These are phyloP conservation scores for Scytalidium lignicola DNA, from an alignment of 2,329 filamentous ascomycete genomes.

Conservation along the genomic window DNA sequence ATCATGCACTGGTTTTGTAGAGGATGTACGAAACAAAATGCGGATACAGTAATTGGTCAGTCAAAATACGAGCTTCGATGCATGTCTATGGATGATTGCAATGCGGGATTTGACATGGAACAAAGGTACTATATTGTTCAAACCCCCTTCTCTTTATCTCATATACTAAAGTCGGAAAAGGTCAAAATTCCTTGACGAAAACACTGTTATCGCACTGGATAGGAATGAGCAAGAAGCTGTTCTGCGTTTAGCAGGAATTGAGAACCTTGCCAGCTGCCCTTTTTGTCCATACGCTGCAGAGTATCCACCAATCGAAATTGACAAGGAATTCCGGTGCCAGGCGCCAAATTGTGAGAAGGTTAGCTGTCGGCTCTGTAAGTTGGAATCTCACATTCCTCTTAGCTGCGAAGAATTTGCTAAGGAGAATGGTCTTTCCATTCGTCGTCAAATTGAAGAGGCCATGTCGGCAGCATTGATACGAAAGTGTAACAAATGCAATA, in stretches of 20 bases:
- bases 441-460: constrained; percentile 73
- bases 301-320: constrained; percentile 58
- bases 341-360: constrained; percentile 58
- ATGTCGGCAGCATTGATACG: constrained; percentile 77
- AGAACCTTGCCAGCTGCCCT: constrained; percentile 70
- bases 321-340: constrained; percentile 70
- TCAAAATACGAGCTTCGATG: constrained; percentile 65
- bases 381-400: constrained; percentile 65
- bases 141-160: not conserved
- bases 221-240: constrained; percentile 66
- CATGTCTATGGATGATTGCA: constrained; percentile 65
- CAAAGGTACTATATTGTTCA: constrained; percentile 46
- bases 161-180: constrained; percentile 14
- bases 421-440: constrained; percentile 54
- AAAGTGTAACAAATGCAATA: constrained; percentile 61
- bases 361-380: constrained; percentile 64
- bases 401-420: constrained; percentile 62
- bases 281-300: constrained; percentile 80
- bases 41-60: constrained; percentile 63
- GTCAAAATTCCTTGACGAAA: constrained; percentile 42
- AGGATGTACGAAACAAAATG: constrained; percentile 58
- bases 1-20: constrained; percentile 58
- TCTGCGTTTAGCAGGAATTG: constrained; percentile 63
- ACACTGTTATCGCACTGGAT: constrained; percentile 57
- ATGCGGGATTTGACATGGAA: constrained; percentile 50